Evolutionary conservation across 306 rosid species (phyloP), one percentile per base, ranked within the genome.

Genomic region (Hylodesmum podocarpum): DNA sequence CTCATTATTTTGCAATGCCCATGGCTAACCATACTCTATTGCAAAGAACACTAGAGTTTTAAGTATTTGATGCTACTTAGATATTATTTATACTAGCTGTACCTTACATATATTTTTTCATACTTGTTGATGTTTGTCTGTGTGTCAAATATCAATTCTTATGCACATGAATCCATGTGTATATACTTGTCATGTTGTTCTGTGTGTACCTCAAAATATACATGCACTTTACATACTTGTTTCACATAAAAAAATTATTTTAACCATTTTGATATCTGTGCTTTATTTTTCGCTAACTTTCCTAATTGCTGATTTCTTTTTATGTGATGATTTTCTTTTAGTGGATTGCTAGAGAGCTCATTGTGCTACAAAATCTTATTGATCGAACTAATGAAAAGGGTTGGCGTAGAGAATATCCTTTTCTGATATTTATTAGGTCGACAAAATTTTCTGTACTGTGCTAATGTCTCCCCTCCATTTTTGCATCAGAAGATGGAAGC

Each of bases 331-430:
- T 78, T 84, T 84, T 79, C 39, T 81, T 74, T 21, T 80, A 91
- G 98, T 91, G 93, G 94, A 86, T 94, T 46, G 83, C 77, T 22
- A 84, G 85, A 74, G 97, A 90, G 84, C 85, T 94, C 24, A 53
- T 70, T 36, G 34, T 77, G 25, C 77, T 94, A 49, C 81, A 87
- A 77, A 87, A 88, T 75, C 92, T 80, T 28, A 94, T 90, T 62
- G 96, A 91, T 65, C 89, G 89, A 72, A 90, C 92, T 27, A 94
- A 91, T 75, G 98, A 94, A 66, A 94, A 90, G 88, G 98, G 98
- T 8, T 86, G 94, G 96, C 96, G 96, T 27, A 85, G 79, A 87
- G 98, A 94, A 93, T 93, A 93, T 93, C 98, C 98, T 93, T 85
- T 78, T 27, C 79, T 72, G 67, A 72, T 75, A 59, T 18, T 77